Conservation (phyloP, 768 basidiomycete genomes). For the Thelephora aurantiotincta region DNA sequence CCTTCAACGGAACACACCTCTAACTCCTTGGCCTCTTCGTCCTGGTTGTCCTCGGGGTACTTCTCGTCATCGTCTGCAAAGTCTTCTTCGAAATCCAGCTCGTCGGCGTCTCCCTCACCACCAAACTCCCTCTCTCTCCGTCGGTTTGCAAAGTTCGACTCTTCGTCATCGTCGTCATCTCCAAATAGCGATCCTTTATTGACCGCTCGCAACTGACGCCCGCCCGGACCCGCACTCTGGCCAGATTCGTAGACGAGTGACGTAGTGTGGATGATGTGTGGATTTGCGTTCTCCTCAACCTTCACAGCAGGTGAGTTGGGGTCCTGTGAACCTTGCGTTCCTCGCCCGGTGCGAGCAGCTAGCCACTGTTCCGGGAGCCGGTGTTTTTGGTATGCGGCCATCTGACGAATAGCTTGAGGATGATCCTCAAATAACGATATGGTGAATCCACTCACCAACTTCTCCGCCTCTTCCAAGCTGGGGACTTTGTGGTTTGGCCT, state of each 20-base stretch:
- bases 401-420: conserved; percentile 15
- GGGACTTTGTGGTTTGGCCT: conserved; percentile 62
- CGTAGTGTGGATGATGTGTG: conserved; percentile 22
- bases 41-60: conserved; percentile 53
- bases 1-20: conserved; percentile 33
- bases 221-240: conserved; percentile 57
- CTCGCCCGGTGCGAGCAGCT: conserved; percentile 23
- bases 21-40: conserved; percentile 74
- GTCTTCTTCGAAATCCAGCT: conserved; percentile 70
- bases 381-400: conserved; percentile 50
- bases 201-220: conserved; percentile 48
- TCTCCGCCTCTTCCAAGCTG: conserved; percentile 53
- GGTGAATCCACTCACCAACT: conserved; percentile 31
- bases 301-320: conserved; percentile 60
- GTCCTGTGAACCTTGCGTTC: conserved; percentile 33
- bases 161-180: conserved; percentile 51
- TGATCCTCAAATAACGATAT: neutral
- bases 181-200: conserved; percentile 51
- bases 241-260: conserved; percentile 33
- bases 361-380: conserved; percentile 63
- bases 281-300: conserved; percentile 25
- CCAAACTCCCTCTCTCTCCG: conserved; percentile 46
- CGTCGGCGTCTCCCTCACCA: conserved; percentile 71
- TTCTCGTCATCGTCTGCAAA: conserved; percentile 84
- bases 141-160: conserved; percentile 24